Percentiles rank a stretch among this genome's conserved stretches.
These are phyloP conservation scores for Cyphellophora europaea DNA, from an alignment of 2,329 filamentous ascomycete species.

Conservation along the genomic window DNA sequence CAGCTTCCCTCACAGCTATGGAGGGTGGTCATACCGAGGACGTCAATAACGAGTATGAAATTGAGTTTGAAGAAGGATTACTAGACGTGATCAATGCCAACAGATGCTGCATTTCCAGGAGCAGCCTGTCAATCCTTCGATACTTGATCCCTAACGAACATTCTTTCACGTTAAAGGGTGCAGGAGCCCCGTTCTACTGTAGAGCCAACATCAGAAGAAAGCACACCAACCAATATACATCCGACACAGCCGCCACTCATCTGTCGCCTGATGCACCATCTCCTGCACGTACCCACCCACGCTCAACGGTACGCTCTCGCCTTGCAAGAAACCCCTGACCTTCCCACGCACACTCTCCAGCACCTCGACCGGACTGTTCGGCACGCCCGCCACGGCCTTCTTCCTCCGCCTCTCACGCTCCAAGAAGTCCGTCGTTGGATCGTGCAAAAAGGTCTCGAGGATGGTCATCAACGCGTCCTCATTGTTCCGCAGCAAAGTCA, in stretches of 20 bases:
- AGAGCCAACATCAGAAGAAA: slow-evolving; percentile 56
- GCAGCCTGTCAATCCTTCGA: neutral
- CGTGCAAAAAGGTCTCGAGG: slow-evolving; percentile 91
- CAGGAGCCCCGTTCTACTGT: no score
- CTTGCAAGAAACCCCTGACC: slow-evolving; percentile 70
- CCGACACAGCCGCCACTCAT: slow-evolving; percentile 66
- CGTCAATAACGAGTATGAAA: no score
- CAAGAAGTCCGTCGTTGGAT: slow-evolving; percentile 89
- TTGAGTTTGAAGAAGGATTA: slow-evolving; percentile 10
- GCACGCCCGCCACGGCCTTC: slow-evolving; percentile 43
- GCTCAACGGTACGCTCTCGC: slow-evolving; percentile 84
- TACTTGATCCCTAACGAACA: neutral
- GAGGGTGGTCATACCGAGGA: no score
- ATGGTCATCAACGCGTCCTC: slow-evolving; percentile 97
- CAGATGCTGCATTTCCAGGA: neutral
- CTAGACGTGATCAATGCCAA: neutral
- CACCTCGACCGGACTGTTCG: slow-evolving; percentile 66
- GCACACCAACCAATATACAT: slow-evolving; percentile 98
- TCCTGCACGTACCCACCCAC: slow-evolving; percentile 98
- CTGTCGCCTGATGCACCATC: slow-evolving; percentile 76
- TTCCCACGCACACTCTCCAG: slow-evolving; percentile 83
- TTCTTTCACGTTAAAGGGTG: neutral
- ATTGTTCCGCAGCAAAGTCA: slow-evolving; percentile 75
- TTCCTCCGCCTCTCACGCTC: slow-evolving; percentile 49
- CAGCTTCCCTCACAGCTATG: no score